These are phyloP conservation scores for Colletotrichum phormii DNA, from an alignment of 2,329 filamentous ascomycete genomes.

Conservation along the genomic window DNA sequence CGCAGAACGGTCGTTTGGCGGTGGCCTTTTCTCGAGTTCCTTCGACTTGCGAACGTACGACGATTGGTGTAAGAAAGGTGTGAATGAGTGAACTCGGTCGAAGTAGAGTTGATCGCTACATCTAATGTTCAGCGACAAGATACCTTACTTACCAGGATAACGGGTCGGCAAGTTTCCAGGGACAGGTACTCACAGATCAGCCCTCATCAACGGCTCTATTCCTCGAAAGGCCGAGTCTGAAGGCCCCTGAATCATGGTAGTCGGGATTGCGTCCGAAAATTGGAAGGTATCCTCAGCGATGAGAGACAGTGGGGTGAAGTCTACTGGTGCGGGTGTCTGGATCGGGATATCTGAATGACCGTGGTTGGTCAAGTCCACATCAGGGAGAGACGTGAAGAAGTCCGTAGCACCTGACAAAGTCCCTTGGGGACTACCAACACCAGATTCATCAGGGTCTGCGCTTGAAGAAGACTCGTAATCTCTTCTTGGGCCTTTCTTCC, in stretches of 20 bases:
- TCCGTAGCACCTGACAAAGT: not conserved
- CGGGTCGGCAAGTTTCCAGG: not conserved
- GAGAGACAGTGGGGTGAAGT: not conserved
- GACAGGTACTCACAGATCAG: not conserved
- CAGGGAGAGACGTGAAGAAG: not conserved
- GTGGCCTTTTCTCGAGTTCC: not conserved
- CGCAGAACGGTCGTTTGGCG: not conserved
- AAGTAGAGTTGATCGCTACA: not conserved
- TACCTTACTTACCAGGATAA: not conserved
- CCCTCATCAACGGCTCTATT: not conserved
- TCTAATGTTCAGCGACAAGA: not conserved
- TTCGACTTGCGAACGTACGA: not conserved
- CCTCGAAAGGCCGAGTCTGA: not conserved
- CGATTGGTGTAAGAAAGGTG: not conserved
- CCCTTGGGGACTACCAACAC: not conserved
- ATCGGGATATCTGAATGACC: not conserved
- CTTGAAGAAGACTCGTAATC: not conserved
- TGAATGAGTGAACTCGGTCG: not conserved
- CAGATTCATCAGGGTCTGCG: not conserved
- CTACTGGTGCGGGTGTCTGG: not conserved
- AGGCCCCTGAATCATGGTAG: no score
- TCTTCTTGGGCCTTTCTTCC: not conserved
- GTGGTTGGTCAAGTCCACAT: not conserved
- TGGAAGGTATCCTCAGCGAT: not conserved
- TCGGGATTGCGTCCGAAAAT: not conserved